These are phyloP conservation scores for Botrytis porri DNA, from an alignment of 2,329 filamentous ascomycete genomes.

Conservation along the genomic window DNA sequence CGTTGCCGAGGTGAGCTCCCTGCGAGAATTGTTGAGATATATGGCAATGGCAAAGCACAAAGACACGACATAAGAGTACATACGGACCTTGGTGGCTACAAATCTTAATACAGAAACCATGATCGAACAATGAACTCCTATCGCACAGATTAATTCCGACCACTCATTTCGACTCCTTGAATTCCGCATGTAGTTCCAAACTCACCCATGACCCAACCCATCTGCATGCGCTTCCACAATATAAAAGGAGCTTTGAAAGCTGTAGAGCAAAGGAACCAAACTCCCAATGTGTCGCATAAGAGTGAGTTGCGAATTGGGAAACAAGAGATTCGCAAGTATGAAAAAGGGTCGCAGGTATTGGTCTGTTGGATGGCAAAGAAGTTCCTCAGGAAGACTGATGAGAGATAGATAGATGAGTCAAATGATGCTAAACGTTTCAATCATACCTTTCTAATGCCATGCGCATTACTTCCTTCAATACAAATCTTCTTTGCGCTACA, in stretches of 20 bases:
- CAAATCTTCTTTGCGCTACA: too few relatives aligned
- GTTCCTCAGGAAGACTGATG: background rate
- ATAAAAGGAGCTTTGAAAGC: background rate
- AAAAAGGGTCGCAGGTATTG: background rate
- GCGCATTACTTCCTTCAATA: background rate
- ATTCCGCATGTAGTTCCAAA: background rate
- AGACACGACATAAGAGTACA: too few relatives aligned
- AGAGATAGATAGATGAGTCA: background rate
- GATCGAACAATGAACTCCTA: background rate
- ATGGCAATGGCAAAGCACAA: too few relatives aligned
- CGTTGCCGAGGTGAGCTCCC: too few relatives aligned
- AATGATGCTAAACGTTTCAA: background rate
- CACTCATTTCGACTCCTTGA: background rate
- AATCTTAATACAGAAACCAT: too few relatives aligned
- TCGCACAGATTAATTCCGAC: background rate
- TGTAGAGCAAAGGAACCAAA: background rate
- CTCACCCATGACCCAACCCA: background rate
- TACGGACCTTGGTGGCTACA: too few relatives aligned
- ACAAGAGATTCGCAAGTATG: background rate
- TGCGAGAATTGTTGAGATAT: too few relatives aligned
- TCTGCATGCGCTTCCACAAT: background rate
- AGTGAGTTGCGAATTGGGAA: background rate
- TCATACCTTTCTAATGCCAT: background rate
- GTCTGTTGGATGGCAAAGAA: accelerated
- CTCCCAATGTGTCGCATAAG: background rate